Conservation (phyloP, 2,329 filamentous ascomycete species). For the Xylariaceae sp. region DNA sequence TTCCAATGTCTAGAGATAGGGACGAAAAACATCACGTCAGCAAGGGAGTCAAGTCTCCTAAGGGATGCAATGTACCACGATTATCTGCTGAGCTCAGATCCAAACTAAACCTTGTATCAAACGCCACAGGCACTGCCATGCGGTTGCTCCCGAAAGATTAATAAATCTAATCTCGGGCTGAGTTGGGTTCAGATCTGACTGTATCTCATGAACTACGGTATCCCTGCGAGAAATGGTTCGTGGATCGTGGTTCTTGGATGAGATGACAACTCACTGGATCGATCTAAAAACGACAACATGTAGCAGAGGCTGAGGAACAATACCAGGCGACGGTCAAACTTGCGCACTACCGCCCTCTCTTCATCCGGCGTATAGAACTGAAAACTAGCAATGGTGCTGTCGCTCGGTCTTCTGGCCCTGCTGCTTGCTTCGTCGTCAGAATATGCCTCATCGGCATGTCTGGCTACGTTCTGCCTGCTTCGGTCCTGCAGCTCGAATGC, state of each 20-base stretch:
- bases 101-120: not conserved
- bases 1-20: slow-evolving; percentile 56
- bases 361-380: slow-evolving; percentile 64
- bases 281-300: slow-evolving; percentile 81
- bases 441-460: slow-evolving; percentile 1
- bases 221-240: not conserved
- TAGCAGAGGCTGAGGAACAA: slow-evolving; percentile 82
- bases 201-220: not conserved
- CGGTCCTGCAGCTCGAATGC: slow-evolving; percentile 27
- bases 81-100: not conserved
- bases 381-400: slow-evolving; percentile 27
- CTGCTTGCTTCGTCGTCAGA: slow-evolving; percentile 4
- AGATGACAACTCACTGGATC: slow-evolving; percentile 66
- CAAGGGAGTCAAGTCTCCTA: slow-evolving; percentile 1
- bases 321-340: slow-evolving; percentile 78
- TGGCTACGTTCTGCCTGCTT: not conserved
- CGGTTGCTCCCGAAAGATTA: not conserved
- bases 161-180: not conserved
- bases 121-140: not conserved
- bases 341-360: slow-evolving; percentile 69
- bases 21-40: not conserved
- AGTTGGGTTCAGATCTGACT: not conserved
- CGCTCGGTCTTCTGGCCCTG: slow-evolving; percentile 19
- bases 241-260: not conserved
- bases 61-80: slow-evolving; percentile 6